Conservation (phyloP, 1,284 basidiomycete genomes). For the Cryptococcus sp. region DNA sequence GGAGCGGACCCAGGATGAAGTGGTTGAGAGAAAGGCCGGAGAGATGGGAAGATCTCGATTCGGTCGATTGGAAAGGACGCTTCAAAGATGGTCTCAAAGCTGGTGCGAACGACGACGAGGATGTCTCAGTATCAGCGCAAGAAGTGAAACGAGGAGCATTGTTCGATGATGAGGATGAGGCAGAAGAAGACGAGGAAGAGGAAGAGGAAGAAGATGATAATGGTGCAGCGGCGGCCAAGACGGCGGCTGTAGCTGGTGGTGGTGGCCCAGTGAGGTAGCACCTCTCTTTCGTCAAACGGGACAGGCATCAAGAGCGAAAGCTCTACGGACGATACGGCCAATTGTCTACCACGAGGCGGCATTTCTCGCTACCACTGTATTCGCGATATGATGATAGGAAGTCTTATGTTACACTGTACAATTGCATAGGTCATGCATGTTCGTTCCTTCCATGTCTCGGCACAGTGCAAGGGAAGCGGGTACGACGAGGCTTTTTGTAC, state of each 20-base stretch:
- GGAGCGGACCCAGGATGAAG: slow-evolving; percentile 93
- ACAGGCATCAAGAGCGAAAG: too few species aligned
- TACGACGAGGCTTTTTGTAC: too few species aligned
- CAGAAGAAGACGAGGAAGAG: slow-evolving; percentile 22
- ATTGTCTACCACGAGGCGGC: too few species aligned
- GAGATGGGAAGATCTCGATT: slow-evolving; percentile 73
- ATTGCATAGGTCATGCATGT: too few species aligned
- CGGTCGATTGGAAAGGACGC: slow-evolving; percentile 80
- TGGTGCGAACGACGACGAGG: slow-evolving; percentile 40
- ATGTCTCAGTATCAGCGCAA: slow-evolving; percentile 31
- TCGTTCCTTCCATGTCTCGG: too few species aligned
- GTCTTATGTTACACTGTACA: too few species aligned
- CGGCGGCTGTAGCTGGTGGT: neutral
- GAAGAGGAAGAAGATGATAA: slow-evolving; percentile 20
- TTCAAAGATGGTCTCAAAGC: slow-evolving; percentile 61
- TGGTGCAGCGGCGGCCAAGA: neutral
- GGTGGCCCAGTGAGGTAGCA: too few species aligned
- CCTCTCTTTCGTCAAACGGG: too few species aligned
- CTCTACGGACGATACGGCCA: too few species aligned
- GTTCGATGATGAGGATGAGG: slow-evolving; percentile 25
- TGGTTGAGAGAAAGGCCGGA: slow-evolving; percentile 89
- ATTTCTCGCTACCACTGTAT: too few species aligned
- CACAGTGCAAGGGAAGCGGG: too few species aligned
- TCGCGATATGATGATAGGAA: too few species aligned
- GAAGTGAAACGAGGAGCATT: slow-evolving; percentile 8